Base-by-base conservation (phyloP, 2,329 filamentous ascomycete species). In the Paradendryphiella salina region DNA sequence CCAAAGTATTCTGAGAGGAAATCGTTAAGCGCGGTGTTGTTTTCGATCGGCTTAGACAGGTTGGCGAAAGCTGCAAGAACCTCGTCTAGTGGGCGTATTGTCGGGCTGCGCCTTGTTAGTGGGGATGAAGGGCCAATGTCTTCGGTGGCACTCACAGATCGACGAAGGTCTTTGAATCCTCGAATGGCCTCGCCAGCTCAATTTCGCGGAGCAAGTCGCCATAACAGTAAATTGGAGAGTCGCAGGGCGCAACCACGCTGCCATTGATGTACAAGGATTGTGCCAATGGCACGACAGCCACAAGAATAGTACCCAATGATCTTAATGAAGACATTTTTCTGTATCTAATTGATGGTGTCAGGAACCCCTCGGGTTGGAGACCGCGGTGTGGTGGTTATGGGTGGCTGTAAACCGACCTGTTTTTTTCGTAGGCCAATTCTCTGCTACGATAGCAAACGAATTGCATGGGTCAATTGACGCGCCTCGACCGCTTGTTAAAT, bases 121-220 rank as follows among this genome's bases (percentile, higher is more conserved):
- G 23, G 20, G 34, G 20, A 26, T 9, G 13, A 21, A n/a, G 20
- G 31, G 15, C 13, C 21, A 23, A 4, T 41, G 46, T 39, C 15
- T 48, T 52, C 3, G 5, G 35, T 17, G 13, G 6, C 23, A 56
- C 63, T 48, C 49, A 72, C 74, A 69, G 38, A 55, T 88, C 85
- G 35, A 88, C 85, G 65, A 87, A 88, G 1, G 84, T 87, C 77
- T 88, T 88, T 52, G 84, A 87, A 72, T 88, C 85, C 11, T 76
- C 72, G 58, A 87, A 88, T 0, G 85, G 85, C 18, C 75, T 76
- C 2, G 85, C 85, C 8, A 87, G 75, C 73, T 88, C 79, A 39
- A 88, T 80, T 55, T 83, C 77, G 52, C 79, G 76, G 2, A 88
- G 76, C 10, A 88, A 77, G 0, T 86, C 82, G 39, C 85, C 85